A percentile compares a stretch with the other conserved stretches of the same genome.
Conservation (phyloP, 305 asterid genomes). For the Solanum hybrid region DNA sequence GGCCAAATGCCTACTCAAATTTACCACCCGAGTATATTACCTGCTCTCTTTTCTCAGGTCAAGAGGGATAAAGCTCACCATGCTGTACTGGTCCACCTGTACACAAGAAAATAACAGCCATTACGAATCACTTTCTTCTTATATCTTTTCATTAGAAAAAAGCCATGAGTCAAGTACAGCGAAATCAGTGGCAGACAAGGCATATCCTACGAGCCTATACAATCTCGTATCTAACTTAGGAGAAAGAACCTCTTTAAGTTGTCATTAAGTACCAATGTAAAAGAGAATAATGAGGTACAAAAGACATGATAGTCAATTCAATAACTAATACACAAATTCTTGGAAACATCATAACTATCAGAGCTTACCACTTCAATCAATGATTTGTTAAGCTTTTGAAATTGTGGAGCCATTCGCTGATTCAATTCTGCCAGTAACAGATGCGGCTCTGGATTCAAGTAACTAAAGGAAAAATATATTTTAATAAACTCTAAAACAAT, state of each 20-base stretch:
- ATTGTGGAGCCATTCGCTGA: conserved; percentile 81
- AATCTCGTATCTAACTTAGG: neutral
- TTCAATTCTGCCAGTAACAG: conserved; percentile 73
- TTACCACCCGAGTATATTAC: conserved; percentile 15
- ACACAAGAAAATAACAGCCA: conserved; percentile 2
- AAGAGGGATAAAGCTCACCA: conserved; percentile 86
- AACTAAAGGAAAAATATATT: conserved; percentile 30
- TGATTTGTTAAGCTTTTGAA: conserved; percentile 70
- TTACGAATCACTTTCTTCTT: conserved; percentile 1
- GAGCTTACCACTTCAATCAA: conserved; percentile 71
- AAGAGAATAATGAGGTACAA: neutral
- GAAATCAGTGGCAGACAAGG: neutral
- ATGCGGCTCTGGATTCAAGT: conserved; percentile 77
- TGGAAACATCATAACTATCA: neutral
- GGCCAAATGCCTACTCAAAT: neutral
- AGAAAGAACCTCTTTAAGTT: neutral
- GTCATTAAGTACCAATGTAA: neutral
- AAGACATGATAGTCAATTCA: neutral
- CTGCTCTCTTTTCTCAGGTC: conserved; percentile 85
- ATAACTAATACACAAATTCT: neutral
- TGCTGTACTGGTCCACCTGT: conserved; percentile 88
- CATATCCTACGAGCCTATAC: neutral
- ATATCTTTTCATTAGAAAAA: neutral
- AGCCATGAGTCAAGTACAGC: neutral
- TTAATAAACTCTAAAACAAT: neutral